Evolutionary conservation across 345 rosid species (phyloP), one percentile per base, ranked within the genome.

Genomic region (Excoecaria cochinchinensis): DNA sequence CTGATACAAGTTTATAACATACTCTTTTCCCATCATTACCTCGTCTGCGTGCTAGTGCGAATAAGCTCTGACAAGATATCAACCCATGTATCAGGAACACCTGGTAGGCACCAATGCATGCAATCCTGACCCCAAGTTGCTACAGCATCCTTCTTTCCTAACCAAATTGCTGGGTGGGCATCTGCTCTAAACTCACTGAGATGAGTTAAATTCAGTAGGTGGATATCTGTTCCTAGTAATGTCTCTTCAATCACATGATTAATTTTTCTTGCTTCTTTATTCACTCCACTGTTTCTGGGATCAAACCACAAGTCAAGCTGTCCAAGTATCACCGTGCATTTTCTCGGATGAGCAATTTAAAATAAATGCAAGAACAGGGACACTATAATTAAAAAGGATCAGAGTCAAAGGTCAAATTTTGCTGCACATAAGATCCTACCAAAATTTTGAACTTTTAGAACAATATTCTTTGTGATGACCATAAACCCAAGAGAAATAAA

Each of bases 101-200:
- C 98, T 0, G 99, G 97, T 24, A 95, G 85, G 90, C 99, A 95
- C 99, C 99, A 95, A 60, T 95, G 99, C 99, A 95, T 86, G 88
- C 99, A 95, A 82, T 95, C 99, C 80, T 95, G 97, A 74, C 98
- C 97, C 97, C 98, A 93, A 50, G 81, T 78, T 4, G 89, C 91
- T 40, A 95, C 97, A 0, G 98, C 97, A 46, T 86, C 95, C 77
- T 90, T 91, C 87, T 95, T 90, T 72, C 99, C 99, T 67, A 93
- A 70, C 98, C 99, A 93, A 58, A 90, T 89, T 6, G 99, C 97
- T 0, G 97, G 98, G 81, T 90, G 98, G 51, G 93, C 98, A 84
- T 93, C 99, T 24, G 97, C 99, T 82, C 98, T 86, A 79, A 82
- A 93, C 84, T 95, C 97, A 31, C 98, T 95, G 84, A 93, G 74